Percentiles rank a stretch among this genome's conserved stretches.
phyloP scores from a whole-genome alignment of 2,329 filamentous ascomycete genomes.

The Truncatella angustata region DNA sequence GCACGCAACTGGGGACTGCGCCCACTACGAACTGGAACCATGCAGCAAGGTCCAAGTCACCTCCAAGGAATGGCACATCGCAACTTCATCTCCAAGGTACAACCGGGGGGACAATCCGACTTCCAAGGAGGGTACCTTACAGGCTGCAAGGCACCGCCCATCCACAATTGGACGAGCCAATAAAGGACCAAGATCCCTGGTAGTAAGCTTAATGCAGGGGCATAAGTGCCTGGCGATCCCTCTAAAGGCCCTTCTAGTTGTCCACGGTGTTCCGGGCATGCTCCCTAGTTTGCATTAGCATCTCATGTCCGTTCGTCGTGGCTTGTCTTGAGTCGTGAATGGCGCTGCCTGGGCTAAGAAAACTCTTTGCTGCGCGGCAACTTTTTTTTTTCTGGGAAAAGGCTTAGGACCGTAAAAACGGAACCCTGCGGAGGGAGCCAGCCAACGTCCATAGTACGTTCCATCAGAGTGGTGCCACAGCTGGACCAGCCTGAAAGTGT shows the following conservation, averaged over 20 bases:
- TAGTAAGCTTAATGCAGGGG: slow-evolving; percentile 1
- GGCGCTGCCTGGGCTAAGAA: neutral
- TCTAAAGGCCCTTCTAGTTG: neutral
- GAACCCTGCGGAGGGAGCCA: slow-evolving; percentile 9
- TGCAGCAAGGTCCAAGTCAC: neutral
- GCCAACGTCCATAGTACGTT: neutral
- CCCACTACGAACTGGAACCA: neutral
- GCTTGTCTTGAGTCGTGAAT: neutral
- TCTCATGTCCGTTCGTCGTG: neutral
- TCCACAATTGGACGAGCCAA: neutral
- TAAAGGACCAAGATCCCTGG: neutral
- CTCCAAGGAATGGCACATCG: neutral
- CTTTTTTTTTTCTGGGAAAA: too few relatives aligned
- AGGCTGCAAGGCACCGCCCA: slow-evolving; percentile 9
- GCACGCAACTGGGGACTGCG: slow-evolving; percentile 11
- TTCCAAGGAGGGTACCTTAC: neutral
- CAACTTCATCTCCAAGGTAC: slow-evolving; percentile 5
- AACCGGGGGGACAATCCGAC: too few relatives aligned
- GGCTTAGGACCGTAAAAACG: neutral
- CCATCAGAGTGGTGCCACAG: too few relatives aligned
- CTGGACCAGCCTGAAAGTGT: too few relatives aligned
- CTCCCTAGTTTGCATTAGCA: slow-evolving; percentile 1
- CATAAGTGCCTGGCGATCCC: slow-evolving; percentile 9
- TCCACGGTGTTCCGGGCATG: neutral
- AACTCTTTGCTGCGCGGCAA: neutral